phyloP scores from a whole-genome alignment of 2,329 filamentous ascomycete species.

The Sporothrix mexicana region DNA sequence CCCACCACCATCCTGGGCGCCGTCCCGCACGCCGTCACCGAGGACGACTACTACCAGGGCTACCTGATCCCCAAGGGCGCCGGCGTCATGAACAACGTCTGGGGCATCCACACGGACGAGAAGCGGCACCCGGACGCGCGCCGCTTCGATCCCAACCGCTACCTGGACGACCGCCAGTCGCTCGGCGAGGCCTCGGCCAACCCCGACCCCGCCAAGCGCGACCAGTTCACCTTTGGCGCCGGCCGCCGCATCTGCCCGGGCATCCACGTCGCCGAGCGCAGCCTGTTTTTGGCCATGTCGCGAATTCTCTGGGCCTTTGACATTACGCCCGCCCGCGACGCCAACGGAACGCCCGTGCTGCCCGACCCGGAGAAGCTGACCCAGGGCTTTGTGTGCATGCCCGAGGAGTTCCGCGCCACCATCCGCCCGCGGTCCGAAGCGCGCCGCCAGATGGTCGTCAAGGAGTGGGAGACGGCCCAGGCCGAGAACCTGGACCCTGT shows the following conservation, averaged over 20 bases:
- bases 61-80: constrained; percentile 57
- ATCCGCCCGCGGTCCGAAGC: constrained; percentile 46
- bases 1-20: constrained; percentile 51
- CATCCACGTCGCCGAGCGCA: constrained; percentile 34
- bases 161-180: constrained; percentile 7
- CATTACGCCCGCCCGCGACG: background rate
- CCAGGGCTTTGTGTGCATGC: constrained; percentile 53
- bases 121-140: constrained; percentile 39
- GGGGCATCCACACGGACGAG: constrained; percentile 40
- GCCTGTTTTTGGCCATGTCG: constrained; percentile 7
- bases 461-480: constrained; percentile 17
- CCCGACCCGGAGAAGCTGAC: constrained; percentile 50
- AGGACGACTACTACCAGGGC: constrained; percentile 56
- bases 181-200: constrained; percentile 29
- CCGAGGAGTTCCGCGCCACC: constrained; percentile 46
- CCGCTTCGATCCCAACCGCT: constrained; percentile 35
- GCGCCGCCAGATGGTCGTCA: background rate
- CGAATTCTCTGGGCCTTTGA: constrained; percentile 11
- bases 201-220: constrained; percentile 15
- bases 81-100: constrained; percentile 49
- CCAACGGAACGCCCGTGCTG: constrained; percentile 44
- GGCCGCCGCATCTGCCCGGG: constrained; percentile 31
- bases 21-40: constrained; percentile 54
- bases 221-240: constrained; percentile 8
- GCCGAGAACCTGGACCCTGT: background rate